Evolutionary conservation across 768 basidiomycete genomes (phyloP), one percentile per base, ranked within the genome.

Genomic region (Lactifluus pinguis): DNA sequence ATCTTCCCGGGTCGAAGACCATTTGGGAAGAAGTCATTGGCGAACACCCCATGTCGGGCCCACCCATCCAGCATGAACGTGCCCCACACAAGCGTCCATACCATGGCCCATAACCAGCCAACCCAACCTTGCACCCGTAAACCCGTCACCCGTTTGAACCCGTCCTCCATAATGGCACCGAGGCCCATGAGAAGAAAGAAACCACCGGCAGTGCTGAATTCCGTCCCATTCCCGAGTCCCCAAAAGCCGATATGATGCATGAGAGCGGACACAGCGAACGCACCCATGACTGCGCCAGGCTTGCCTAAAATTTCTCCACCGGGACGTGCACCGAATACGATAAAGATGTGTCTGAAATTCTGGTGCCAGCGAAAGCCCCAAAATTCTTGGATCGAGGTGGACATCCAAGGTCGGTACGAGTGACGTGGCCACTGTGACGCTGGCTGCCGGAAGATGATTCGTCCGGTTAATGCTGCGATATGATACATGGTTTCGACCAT

Each of bases 101-200:
- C 19, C 57, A 67, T 60, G 3, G 76, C 72, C 87, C 86, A 89
- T 15, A 79, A 34, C 70, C 75, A 73, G 3, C 86, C 85, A 0
- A 68, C 3, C 56, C 73, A 54, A 4, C 85, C 87, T 44, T 71
- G 69, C 6, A 83, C 80, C 42, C 73, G 74, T 47, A 60, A 67
- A 17, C 83, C 79, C 0, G 78, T 81, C n/a, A 65, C 21, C 1
- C 59, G 65, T 62, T 72, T 77, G 77, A 76, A 87, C 10, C 68
- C 55, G 21, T 70, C 66, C 69, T 88, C 86, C 36, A 83, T 48
- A 1, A 79, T 53, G 8, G 82, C 64, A 2, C 83, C 83, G 1
- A 83, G 65, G 13, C 79, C 84, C 63, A 79, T 82, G 68, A 82
- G 69, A 49, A 86, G 44, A 67, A 87, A 88, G 68, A 81, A 85